A percentile compares a stretch with the other conserved stretches of the same genome.
Conservation (phyloP, 2,329 filamentous ascomycete genomes). For the Teratosphaeria gauchensis region DNA sequence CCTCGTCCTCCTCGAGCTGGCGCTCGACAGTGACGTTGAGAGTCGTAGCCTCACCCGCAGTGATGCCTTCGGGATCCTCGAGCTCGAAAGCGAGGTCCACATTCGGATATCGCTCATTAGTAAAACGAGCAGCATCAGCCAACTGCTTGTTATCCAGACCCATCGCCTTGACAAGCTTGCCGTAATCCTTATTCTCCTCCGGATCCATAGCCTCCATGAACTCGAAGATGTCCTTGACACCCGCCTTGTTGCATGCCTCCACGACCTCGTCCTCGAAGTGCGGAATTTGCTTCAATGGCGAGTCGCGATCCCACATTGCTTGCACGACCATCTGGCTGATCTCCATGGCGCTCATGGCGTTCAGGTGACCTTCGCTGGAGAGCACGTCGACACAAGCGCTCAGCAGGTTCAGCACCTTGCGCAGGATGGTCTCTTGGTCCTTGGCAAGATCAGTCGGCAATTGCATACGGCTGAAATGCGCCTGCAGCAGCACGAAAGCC, state of each 20-base stretch:
- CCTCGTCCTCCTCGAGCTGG: slow-evolving; percentile 62
- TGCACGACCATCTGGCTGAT: slow-evolving; percentile 99
- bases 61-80: slow-evolving; percentile 69
- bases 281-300: slow-evolving; percentile 92
- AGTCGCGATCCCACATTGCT: slow-evolving; percentile 97
- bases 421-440: slow-evolving; percentile 81
- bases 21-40: slow-evolving; percentile 77
- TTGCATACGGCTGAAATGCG: slow-evolving; percentile 96
- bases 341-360: slow-evolving; percentile 98
- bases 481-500: slow-evolving; percentile 91
- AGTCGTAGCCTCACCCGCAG: slow-evolving; percentile 70
- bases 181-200: slow-evolving; percentile 77
- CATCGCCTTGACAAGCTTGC: slow-evolving; percentile 64
- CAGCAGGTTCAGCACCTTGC: slow-evolving; percentile 75
- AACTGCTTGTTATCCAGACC: slow-evolving; percentile 74
- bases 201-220: slow-evolving; percentile 99
- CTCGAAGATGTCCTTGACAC: slow-evolving; percentile 87
- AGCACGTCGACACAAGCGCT: slow-evolving; percentile 91
- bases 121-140: slow-evolving; percentile 83
- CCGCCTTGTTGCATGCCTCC: slow-evolving; percentile 69
- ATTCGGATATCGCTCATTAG: slow-evolving; percentile 92
- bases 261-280: slow-evolving; percentile 81
- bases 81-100: slow-evolving; percentile 84
- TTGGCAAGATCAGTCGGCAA: slow-evolving; percentile 90
- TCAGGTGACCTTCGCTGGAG: slow-evolving; percentile 89